Evolutionary conservation across 768 basidiomycete species (phyloP), one percentile per base, ranked within the genome.

Genomic region (Xanthoconium purpureum): DNA sequence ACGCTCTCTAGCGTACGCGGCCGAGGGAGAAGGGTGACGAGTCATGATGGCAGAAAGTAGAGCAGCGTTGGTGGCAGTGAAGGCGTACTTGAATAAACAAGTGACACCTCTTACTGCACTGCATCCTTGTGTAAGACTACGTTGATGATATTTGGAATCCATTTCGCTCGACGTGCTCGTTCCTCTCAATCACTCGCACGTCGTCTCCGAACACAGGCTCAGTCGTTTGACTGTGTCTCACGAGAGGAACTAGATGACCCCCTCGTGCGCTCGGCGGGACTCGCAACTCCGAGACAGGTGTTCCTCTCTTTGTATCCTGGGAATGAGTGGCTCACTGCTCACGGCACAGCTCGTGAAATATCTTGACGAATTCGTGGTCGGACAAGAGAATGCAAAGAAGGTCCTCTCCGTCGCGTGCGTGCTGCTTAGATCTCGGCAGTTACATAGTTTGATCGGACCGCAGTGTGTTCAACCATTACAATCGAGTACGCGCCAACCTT

Each of bases 391-490:
- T 56, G 94, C 95, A 3, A 98, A 98, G 82, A 93, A 94, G 68
- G 87, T 91, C 24, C 81, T 98, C 33, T 90, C 92, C 37, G 95
- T 98, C 46, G 95, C 94, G 93, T 94, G 73, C 69, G 92, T 83
- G 42, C 46, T 11, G n/a, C 30, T 30, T 13, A 29, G 45, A 51
- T 45, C 47, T 56, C 47, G 24, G 28, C 50, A n/a, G 55, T 15
- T 24, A 24, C 24, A 24, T 38, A 32, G 20, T 11, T 49, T 47
- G 56, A 36, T 56, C 36, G 40, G 39, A 48, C 18, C 43, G 1
- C 66, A 96, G 94, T 33, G 92, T 96, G 2, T 97, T 87, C 79
- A 96, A 97, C 63, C 95, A 97, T 71, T 97, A 94, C 69, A 94
- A 89, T 66, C 89, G 94, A 42, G 86, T 93, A 6, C 81, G 83